Base-by-base conservation (phyloP, 768 basidiomycete genomes). In the Hysterangium stoloniferum region DNA sequence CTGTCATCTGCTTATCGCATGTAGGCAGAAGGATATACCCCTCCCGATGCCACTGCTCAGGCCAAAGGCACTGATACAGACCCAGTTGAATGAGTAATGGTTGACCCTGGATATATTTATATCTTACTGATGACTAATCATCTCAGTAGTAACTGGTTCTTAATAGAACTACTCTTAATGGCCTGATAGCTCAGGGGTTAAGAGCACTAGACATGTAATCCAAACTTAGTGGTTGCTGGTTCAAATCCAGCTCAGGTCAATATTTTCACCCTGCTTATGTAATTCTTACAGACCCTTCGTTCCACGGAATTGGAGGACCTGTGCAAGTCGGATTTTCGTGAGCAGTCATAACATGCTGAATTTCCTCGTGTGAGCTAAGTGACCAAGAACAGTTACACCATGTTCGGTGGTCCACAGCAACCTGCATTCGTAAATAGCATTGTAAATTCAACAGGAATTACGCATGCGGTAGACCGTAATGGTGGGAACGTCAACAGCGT, bases 371-470 rank as follows among this genome's bases (percentile, higher is more conserved):
- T 20, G 9, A 22, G 12, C 15, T 29, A 43, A n/a, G 6, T 19
- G 31, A 9, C 4, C 25, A 15, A 9, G 7, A 11, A 17, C 37
- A 59, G 58, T 9, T 55, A 57, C 25, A 50, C 31, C 4, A 80
- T 80, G 73, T 79, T 76, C 54, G 76, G 77, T 12, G 78, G 77
- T 2, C 75, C 77, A 4, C 74, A 78, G 40, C 77, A 79, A 53
- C 51, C 62, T 2, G 67, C 59, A n/a, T 80, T 79, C 58, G 61
- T 75, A 37, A 52, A 69, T 46, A 73, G 77, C 2, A 71, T 78
- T 45, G 65, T 68, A 24, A 65, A 66, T 36, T 56, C 76, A 9
- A 77, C 74, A 5, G 76, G 75, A 1, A 76, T 78, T 53, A 66
- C 57, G 6, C 75, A 69, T 47, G 72, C 52, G 58, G 64, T 66